Evolutionary conservation across 192 early-diverging fungal species (phyloP).

Genomic region (Entrophospora sp.): DNA sequence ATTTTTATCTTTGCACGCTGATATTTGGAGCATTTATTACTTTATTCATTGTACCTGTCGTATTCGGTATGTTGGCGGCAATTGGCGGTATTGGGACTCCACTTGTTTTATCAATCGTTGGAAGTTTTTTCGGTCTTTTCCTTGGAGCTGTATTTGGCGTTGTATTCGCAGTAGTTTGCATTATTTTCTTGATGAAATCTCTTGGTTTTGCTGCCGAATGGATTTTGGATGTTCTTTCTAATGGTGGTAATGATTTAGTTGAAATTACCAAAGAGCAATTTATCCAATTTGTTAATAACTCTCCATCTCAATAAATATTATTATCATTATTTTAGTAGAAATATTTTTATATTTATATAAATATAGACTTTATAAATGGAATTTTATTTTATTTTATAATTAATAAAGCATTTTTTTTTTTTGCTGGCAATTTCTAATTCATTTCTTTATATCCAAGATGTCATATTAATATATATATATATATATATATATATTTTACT

Average conservation of each 20-base stretch:
- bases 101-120: not conserved
- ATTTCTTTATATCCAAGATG: too few species aligned
- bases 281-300: too few species aligned
- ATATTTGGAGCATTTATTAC: slow-evolving; percentile 13
- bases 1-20: slow-evolving; percentile 1
- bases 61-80: slow-evolving; percentile 17
- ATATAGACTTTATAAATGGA: too few species aligned
- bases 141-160: slow-evolving; percentile 9
- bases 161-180: too few species aligned
- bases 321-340: too few species aligned
- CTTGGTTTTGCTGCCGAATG: slow-evolving; percentile 9
- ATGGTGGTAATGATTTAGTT: slow-evolving; percentile 16
- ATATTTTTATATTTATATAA: too few species aligned
- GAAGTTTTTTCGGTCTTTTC: not conserved
- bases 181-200: slow-evolving; percentile 2
- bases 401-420: too few species aligned
- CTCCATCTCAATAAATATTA: too few species aligned
- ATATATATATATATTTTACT: too few species aligned
- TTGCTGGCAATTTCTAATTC: too few species aligned
- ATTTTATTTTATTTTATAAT: too few species aligned
- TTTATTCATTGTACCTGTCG: slow-evolving; percentile 18
- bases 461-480: too few species aligned
- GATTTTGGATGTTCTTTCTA: slow-evolving; percentile 11
- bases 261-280: not conserved
- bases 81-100: slow-evolving; percentile 17